phyloP scores from a whole-genome alignment of 306 rosid species.

The Trifolium repens region DNA sequence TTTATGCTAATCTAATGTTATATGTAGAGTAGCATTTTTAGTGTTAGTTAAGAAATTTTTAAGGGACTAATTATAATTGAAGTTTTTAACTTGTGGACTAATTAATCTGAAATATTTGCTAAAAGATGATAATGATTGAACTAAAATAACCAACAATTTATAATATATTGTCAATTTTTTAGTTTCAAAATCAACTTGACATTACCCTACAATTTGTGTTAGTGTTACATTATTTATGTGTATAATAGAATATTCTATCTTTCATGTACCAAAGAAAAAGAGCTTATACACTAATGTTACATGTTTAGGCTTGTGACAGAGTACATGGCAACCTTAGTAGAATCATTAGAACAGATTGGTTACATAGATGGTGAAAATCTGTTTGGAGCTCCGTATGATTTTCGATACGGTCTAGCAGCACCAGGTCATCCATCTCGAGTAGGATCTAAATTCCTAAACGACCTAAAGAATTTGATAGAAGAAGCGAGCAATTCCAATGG shows the following conservation, averaged over 20 bases:
- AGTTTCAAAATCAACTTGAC: background rate
- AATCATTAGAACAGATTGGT: slow-evolving; percentile 66
- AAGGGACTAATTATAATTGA: background rate
- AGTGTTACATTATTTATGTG: background rate
- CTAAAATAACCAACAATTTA: background rate
- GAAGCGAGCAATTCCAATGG: slow-evolving; percentile 68
- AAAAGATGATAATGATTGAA: background rate
- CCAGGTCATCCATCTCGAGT: slow-evolving; percentile 70
- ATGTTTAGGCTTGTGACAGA: slow-evolving; percentile 56
- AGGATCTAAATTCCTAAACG: slow-evolving; percentile 76
- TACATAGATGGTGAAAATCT: slow-evolving; percentile 66
- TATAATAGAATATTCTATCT: background rate
- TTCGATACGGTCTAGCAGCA: slow-evolving; percentile 84
- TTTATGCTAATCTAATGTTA: background rate
- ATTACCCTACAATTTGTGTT: background rate
- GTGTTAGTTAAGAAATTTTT: background rate
- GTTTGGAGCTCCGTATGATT: slow-evolving; percentile 94
- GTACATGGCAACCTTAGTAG: slow-evolving; percentile 76
- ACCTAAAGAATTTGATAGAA: slow-evolving; percentile 71
- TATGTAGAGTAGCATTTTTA: no score
- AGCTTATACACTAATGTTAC: background rate
- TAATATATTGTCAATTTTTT: background rate
- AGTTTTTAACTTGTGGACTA: background rate
- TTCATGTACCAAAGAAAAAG: background rate
- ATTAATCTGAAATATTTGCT: background rate